phyloP scores from a whole-genome alignment of 495 filamentous ascomycete genomes.

The Aspergillus homomorphus region DNA sequence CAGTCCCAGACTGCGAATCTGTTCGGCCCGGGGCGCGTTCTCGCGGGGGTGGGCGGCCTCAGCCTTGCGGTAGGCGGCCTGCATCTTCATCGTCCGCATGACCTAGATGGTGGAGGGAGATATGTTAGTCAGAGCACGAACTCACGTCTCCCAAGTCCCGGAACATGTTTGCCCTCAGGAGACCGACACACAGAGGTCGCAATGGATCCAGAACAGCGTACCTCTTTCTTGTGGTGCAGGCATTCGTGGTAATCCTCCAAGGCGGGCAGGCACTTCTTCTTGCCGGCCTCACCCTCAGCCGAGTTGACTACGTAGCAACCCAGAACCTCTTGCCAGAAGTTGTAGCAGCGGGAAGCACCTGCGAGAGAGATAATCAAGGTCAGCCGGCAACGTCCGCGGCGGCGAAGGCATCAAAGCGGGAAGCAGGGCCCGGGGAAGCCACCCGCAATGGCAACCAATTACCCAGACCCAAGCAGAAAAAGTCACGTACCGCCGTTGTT shows the following conservation, averaged over 20 bases:
- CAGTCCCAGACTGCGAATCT: constrained; percentile 80
- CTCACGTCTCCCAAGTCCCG: background rate
- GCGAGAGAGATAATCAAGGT: constrained; percentile 24
- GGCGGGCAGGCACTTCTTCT: constrained; percentile 83
- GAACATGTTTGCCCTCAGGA: background rate
- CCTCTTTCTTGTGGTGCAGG: constrained; percentile 97
- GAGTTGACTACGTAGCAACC: constrained; percentile 88
- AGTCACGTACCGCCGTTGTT: constrained; percentile 67
- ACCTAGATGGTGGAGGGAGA: constrained; percentile 49
- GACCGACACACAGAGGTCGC: too few species aligned
- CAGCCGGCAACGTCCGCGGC: constrained; percentile 27
- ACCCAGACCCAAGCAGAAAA: background rate
- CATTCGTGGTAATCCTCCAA: constrained; percentile 98
- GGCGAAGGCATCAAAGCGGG: constrained; percentile 10
- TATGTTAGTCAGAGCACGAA: constrained; percentile 6
- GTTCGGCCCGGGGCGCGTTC: constrained; percentile 66
- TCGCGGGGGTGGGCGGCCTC: constrained; percentile 74
- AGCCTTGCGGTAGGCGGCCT: constrained; percentile 82
- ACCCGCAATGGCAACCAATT: constrained; percentile 6
- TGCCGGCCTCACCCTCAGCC: constrained; percentile 69
- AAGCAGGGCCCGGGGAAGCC: background rate
- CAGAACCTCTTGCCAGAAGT: constrained; percentile 95
- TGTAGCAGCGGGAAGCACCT: constrained; percentile 92
- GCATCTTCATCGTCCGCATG: constrained; percentile 71
- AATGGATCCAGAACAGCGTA: constrained; percentile 37